A percentile compares a stretch with the other conserved stretches of the same genome.
phyloP scores from a whole-genome alignment of 805 yeast species.

The Saturnispora sanitii region DNA sequence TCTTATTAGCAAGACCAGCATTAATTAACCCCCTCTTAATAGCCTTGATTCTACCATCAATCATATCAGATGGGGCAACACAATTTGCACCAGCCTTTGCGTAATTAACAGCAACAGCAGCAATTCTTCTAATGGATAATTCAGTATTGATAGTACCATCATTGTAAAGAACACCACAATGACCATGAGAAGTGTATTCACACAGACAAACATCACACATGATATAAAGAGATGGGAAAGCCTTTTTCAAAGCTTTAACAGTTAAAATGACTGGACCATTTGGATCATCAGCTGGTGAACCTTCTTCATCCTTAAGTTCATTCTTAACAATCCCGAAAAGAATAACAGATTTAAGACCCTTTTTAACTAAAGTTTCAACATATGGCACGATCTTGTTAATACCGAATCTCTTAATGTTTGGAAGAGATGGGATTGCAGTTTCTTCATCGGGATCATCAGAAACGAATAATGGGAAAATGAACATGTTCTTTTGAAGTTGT shows the following conservation, averaged over 20 bases:
- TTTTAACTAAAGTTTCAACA: constrained; percentile 56
- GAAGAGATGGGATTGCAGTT: constrained; percentile 61
- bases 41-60: constrained; percentile 86
- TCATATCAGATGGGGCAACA: constrained; percentile 97
- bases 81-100: constrained; percentile 94
- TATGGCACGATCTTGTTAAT: constrained; percentile 67
- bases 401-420: constrained; percentile 84
- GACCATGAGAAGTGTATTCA: constrained; percentile 97
- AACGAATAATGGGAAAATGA: constrained; percentile 85
- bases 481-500: constrained; percentile 76
- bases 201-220: constrained; percentile 95
- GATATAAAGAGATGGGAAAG: constrained; percentile 76
- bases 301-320: constrained; percentile 69
- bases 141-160: constrained; percentile 81
- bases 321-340: constrained; percentile 85
- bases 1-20: constrained; percentile 75
- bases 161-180: constrained; percentile 83
- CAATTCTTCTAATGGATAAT: constrained; percentile 67
- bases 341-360: constrained; percentile 80
- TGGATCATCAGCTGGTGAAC: constrained; percentile 92
- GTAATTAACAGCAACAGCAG: constrained; percentile 90
- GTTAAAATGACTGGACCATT: constrained; percentile 88
- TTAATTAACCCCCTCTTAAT: constrained; percentile 78
- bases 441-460: constrained; percentile 78
- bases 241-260: constrained; percentile 48